Evolutionary conservation across 2,329 filamentous ascomycete genomes (phyloP), one percentile per base, ranked within the genome.

Genomic region (Metarhizium anisopliae): DNA sequence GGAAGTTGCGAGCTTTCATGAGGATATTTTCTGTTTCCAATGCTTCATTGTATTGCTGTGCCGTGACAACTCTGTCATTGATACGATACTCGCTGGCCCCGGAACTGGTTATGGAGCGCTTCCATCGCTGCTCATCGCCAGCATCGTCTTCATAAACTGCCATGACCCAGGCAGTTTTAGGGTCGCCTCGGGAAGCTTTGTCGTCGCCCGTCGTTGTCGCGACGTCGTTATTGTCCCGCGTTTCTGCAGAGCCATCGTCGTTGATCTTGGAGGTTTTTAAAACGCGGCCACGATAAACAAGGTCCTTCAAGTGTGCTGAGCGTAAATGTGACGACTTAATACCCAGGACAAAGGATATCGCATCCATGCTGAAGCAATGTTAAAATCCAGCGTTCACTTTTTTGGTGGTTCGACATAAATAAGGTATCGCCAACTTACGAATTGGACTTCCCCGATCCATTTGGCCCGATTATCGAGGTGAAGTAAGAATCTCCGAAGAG

Each of bases 401-500:
- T 36, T 18, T 11, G 6, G 1, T 5, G 8, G 47, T 35, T 25
- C 50, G 3, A 11, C 51, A 38, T 25, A 52, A 32, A 16, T 20
- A 50, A 38, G 20, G 38, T 20, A 20, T 20, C n/a, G 29, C 49
- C 61, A 47, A 77, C 85, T 69, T 74, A 93, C 89, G 92, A 96
- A 72, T 99, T 99, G 20, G 94, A 99, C 74, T 99, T 99, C 61
- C 94, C 94, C 40, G 94, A 97, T 77, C 94, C 94, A 92, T 99
- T 99, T 70, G 94, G 94, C 6, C 95, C 94, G 68, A 99, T 97
- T 68, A 99, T 96, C 47, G 94, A 99, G 52, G 94, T 99, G 73
- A 99, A 99, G 74, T 96, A 97, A 2, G 92, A 95, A 76, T 99
- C 93, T 67, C 93, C 93, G 66, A 99, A 96, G 54, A 96, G 83